Base-by-base conservation (phyloP, 1,284 basidiomycete species). In the Pseudozyma flocculosa region DNA sequence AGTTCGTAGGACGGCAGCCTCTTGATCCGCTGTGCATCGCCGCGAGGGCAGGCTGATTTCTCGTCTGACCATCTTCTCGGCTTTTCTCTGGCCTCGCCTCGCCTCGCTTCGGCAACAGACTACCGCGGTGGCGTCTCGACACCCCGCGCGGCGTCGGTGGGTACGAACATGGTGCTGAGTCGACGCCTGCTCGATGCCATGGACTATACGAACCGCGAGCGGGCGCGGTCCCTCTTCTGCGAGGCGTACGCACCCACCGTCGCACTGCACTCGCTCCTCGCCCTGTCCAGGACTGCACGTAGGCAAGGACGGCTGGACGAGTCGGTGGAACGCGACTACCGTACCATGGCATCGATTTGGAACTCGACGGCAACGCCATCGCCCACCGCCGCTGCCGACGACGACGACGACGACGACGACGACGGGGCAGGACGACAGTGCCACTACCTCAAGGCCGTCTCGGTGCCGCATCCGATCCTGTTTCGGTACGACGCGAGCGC, bases 181-280 rank as follows among this genome's bases (percentile, higher is more conserved):
- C 70, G 75, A 24, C 67, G 58, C 18, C 48, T 78, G 51, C 63
- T 78, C 19, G 75, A 78, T 41, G 75, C 75, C 26, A 78, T 78
- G 75, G 76, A 76, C 52, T 70, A 75, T n/a, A 70, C 76, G 40
- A 78, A 76, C 22, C 73, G 73, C 39, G 75, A 78, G 47, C 73
- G 73, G 38, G 76, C 76, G 45, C 75, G 75, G 64, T 75, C 73
- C 53, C 50, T 76, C 23, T 75, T 76, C 49, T 78, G 75, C 57
- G 75, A 78, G 54, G 75, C 74, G 14, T 78, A 75, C 74, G 73
- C 74, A 15, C 76, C 75, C 4, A 78, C 75, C 36, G 54, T 78
- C 47, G 75, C 75, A 15, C 63, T 76, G 39, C 75, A 78, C 54
- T 78, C 75, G 49, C 75, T 76, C 39, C 56, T 78, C 48, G n/a